Base-by-base conservation (phyloP, 176 grass and related monocot genomes). In the Elymus sibiricus region DNA sequence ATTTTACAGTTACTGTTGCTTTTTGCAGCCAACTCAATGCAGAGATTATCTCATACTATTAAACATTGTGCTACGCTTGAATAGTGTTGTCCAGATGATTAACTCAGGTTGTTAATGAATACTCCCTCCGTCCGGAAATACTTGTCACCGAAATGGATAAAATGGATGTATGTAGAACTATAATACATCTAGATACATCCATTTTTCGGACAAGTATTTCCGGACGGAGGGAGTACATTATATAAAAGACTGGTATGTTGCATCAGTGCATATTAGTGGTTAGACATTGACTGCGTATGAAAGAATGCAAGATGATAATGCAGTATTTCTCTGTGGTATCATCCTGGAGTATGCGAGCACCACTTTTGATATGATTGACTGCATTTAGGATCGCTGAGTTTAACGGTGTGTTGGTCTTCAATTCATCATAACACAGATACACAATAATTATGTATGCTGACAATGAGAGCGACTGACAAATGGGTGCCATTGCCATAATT, bases 271-370 rank as follows among this genome's bases (percentile, higher is more conserved):
- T 79, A 13, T 22, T 74, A 79, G 24, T 74, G 58, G 56, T 65
- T 67, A 34, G 73, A 19, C 2, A 15, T 85, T 79, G 58, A 73
- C 24, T 3, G 22, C 53, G 12, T 44, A 51, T 51, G 47, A 15
- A 49, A 46, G 43, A 46, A 51, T 28, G 70, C 64, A 29, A 63
- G 40, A 3, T 55, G 7, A 28, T 49, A 51, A 64, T 73, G 65
- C 49, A 21, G 29, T 63, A 44, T 22, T 84, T 79, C 77, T 84
- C 34, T 3, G 17, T 67, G 59, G 27, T 73, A 61, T 78, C 74
- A 78, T 74, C 74, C 17, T 74, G 12, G 5, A 74, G 12, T 74
- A 28, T 39, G 43, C n/a, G 34, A 21, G n/a, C 34, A 5, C 29
- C 55, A 62, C 9, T 79, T 58, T 58, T 11, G 56, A 31, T 84